A percentile compares a stretch with the other conserved stretches of the same genome.
phyloP scores from a whole-genome alignment of 805 yeast genomes.

The Ogataea ramenticola region DNA sequence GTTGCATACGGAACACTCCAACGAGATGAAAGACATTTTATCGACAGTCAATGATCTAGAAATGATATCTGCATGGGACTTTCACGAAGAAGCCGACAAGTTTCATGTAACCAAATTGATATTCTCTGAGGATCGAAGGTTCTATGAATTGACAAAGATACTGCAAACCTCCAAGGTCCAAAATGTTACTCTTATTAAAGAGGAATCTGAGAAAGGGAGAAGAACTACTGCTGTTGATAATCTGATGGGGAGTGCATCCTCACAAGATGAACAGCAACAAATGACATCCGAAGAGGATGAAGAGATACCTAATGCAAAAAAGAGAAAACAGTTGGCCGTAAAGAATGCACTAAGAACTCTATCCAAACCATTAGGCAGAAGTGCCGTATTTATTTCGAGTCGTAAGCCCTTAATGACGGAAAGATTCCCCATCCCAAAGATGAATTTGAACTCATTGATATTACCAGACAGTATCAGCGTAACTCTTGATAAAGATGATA shows the following conservation, averaged over 20 bases:
- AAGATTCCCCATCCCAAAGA: constrained; percentile 67
- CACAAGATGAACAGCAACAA: not conserved
- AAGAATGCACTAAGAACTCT: constrained; percentile 64
- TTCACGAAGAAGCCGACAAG: constrained; percentile 61
- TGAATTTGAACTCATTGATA: constrained; percentile 62
- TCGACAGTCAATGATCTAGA: constrained; percentile 36
- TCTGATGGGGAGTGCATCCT: too few species aligned
- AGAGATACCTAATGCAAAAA: constrained; percentile 50
- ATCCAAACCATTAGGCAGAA: constrained; percentile 72
- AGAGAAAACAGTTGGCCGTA: constrained; percentile 52
- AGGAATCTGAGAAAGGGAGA: constrained; percentile 9
- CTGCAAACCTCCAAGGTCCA: constrained; percentile 67
- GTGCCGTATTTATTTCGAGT: constrained; percentile 61
- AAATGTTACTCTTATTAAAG: constrained; percentile 26
- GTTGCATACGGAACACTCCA: constrained; percentile 10
- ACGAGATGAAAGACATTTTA: constrained; percentile 36
- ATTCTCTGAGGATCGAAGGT: constrained; percentile 72
- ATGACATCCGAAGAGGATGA: constrained; percentile 3
- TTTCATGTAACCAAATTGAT: constrained; percentile 62
- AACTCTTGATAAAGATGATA: constrained; percentile 44
- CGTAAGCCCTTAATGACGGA: constrained; percentile 79
- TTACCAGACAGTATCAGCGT: constrained; percentile 60
- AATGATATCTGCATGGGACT: constrained; percentile 56
- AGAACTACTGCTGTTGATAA: too few species aligned
- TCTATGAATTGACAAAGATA: constrained; percentile 65